Evolutionary conservation across 345 rosid genomes (phyloP), one percentile per base, ranked within the genome.

Genomic region (Brassica incana): DNA sequence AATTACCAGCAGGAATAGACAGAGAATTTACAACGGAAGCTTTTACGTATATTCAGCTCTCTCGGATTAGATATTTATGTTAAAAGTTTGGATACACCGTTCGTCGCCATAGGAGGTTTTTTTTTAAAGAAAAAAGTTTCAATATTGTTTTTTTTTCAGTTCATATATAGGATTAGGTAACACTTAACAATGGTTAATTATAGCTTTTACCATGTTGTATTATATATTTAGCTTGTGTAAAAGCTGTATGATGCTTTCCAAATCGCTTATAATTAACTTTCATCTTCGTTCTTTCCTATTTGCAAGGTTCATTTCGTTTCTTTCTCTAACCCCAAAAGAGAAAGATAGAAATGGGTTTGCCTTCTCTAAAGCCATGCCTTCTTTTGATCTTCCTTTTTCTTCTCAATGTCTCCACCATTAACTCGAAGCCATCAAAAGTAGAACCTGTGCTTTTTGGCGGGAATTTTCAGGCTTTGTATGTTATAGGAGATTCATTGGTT

Each of bases 401-500:
- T 38, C 48, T 71, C 45, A 71, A 65, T 38, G 59, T 35, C 60
- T 3, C 30, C 65, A 74, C 77, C 73, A 65, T 30, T 40, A 38
- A 11, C 14, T 66, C 74, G 8, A 3, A 38, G 45, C 72, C 59
- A 58, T 6, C 27, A 16, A 27, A 68, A 15, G 62, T 8, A 20
- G 63, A 59, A 10, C 6, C 38, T 0, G 25, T 48, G 66, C 59
- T 73, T 36, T 79, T 79, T 68, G 75, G 78, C 1, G 83, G 70
- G 48, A 23, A 36, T 0, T 70, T 76, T 25, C 66, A 73, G 5
- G 91, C 89, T 2, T 50, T 78, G 16, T 16, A 85, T 16, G 88
- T 87, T 36, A 83, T 90, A 68, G 94, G 94, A 71, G 94, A 90
- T 76, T 90, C 94, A 3, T 79, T 90, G 12, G 87, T 87, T 5